Evolutionary conservation across 306 rosid species (phyloP), one percentile per base, ranked within the genome.

Genomic region (Vigna unguiculata): DNA sequence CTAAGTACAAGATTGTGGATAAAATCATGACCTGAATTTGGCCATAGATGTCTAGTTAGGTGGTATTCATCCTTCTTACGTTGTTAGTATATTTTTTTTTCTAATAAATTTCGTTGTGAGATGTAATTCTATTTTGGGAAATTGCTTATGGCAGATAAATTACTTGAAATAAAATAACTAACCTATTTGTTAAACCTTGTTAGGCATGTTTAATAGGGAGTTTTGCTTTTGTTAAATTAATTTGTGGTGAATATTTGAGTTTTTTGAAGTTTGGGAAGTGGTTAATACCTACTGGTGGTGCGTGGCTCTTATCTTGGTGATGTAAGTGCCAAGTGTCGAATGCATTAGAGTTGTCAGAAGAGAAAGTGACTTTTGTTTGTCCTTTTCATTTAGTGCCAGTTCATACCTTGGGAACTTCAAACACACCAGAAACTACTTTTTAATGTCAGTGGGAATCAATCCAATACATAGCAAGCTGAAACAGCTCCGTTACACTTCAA

Each of bases 251-350:
- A 6, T 34, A 34, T 34, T 34, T 34, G 9, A 1, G 40, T 34
- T 34, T 6, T 34, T 7, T 34, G 40, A 34, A 32, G 40, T 34
- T 6, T 34, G 5, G 9, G 9, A 34, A 34, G 9, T 6, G 40
- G 40, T 34, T 46, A 1, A 0, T 28, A 5, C 34, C 19, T 15
- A 28, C 32, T 28, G 2, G 0, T 34, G 8, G 9, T 34, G 40
- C 63, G 54, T 11, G 32, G 48, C 32, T 24, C 6, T 59, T 36
- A n/a, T 46, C 36, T 28, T 57, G 32, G 13, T 38, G 54, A 45
- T 1, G 4, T 38, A 69, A n/a, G 0, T 57, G 71, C n/a, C 80
- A 83, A 12, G 61, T 81, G 83, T 61, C 17, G 24, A 28, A 21
- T 49, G 52, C 70, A 49, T 32, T 24, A 45, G 19, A 41, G n/a